Conservation (phyloP, 1,139 yeast genomes). For the Saccharomyces hybrid region DNA sequence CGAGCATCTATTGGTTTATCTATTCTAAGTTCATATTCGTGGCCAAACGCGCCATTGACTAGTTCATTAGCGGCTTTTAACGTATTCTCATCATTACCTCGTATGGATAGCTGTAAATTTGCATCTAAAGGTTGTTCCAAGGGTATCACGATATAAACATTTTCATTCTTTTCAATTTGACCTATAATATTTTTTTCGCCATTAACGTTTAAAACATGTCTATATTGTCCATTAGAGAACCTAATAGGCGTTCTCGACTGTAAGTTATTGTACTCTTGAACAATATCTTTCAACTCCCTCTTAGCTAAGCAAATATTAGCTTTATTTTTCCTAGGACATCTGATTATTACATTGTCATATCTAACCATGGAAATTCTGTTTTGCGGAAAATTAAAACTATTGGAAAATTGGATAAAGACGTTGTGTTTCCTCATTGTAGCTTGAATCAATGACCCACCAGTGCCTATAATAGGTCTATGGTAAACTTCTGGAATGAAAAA, state of each 20-base stretch:
- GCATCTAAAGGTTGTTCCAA: conserved; percentile 31
- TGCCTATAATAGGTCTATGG: conserved; percentile 91
- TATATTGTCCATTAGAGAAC: conserved; percentile 53
- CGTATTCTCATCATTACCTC: conserved; percentile 22
- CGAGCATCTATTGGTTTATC: conserved; percentile 7
- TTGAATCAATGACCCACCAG: conserved; percentile 88
- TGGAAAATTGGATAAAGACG: conserved; percentile 85
- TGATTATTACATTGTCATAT: conserved; percentile 73
- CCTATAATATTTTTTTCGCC: conserved; percentile 30
- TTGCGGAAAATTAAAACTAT: conserved; percentile 46
- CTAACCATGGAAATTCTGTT: conserved; percentile 50
- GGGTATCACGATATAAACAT: conserved; percentile 65
- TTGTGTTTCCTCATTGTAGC: conserved; percentile 87
- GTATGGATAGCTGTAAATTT: conserved; percentile 14
- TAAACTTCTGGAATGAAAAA: conserved; percentile 90
- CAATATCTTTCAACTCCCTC: conserved; percentile 46
- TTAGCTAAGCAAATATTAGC: conserved; percentile 65
- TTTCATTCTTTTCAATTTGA: conserved; percentile 56
- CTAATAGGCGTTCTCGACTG: conserved; percentile 42
- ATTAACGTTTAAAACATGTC: conserved; percentile 40
- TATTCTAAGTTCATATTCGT: conserved; percentile 15
- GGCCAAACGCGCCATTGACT: conserved; percentile 14
- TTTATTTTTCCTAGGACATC: conserved; percentile 83
- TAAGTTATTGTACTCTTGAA: conserved; percentile 39
- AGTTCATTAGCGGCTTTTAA: conserved; percentile 20